A percentile compares a stretch with the other conserved stretches of the same genome.
phyloP scores from a whole-genome alignment of 441 rosid genomes.

The Syzygium malaccense region DNA sequence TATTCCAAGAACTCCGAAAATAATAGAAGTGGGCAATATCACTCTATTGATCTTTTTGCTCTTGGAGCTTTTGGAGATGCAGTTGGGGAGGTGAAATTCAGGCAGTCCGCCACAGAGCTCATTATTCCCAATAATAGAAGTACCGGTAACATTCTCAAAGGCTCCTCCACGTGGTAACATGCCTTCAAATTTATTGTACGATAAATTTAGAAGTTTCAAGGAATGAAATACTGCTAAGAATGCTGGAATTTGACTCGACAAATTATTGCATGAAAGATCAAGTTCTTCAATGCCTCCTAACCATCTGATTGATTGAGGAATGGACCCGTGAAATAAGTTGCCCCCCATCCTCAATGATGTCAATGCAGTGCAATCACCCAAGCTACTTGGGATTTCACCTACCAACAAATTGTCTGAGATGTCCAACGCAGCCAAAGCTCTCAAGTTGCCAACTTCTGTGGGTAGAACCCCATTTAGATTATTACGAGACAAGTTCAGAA shows the following conservation, averaged over 20 bases:
- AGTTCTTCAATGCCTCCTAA: background rate
- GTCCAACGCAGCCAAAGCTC: background rate
- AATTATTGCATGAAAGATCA: background rate
- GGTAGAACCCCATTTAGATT: background rate
- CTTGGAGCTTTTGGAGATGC: background rate
- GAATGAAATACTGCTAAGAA: background rate
- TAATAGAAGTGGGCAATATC: background rate
- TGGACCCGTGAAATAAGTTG: background rate
- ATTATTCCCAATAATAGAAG: background rate
- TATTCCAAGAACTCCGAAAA: background rate
- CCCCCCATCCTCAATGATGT: background rate
- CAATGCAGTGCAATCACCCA: background rate
- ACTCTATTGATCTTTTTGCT: background rate
- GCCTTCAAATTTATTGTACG: background rate
- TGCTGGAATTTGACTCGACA: background rate
- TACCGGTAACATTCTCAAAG: background rate
- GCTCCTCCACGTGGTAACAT: background rate
- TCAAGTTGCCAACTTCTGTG: background rate
- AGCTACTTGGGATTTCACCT: background rate
- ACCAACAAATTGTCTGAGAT: background rate
- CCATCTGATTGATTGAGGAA: background rate
- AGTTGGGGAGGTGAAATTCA: background rate
- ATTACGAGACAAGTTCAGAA: background rate
- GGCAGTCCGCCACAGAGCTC: background rate
- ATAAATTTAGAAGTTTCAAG: background rate